Percentiles rank a stretch among this genome's conserved stretches.
phyloP scores from a whole-genome alignment of 2,329 filamentous ascomycete species.

The Sphaerulina vaccinii region DNA sequence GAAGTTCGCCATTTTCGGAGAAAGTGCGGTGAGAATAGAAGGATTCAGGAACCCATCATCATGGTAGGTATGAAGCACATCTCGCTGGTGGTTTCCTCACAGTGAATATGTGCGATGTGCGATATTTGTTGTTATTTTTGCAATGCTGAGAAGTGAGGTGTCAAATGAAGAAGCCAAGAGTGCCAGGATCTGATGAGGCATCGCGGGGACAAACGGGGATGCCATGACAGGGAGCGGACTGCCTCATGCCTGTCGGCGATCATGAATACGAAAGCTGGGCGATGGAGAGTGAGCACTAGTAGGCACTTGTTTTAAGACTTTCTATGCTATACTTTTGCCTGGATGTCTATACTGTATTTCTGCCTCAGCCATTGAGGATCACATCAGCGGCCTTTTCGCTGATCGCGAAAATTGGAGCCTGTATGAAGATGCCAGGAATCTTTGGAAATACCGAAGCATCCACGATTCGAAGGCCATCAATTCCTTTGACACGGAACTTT shows the following conservation, averaged over 20 bases:
- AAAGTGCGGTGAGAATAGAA: too few relatives aligned
- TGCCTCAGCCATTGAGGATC: constrained; percentile 42
- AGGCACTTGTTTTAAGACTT: neutral
- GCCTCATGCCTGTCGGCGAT: neutral
- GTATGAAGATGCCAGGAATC: constrained; percentile 56
- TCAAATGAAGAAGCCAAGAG: neutral
- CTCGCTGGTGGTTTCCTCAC: too few relatives aligned
- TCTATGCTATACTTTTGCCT: neutral
- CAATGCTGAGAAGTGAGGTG: neutral
- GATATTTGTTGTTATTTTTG: neutral
- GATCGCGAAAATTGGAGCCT: constrained; percentile 55
- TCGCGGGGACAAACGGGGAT: neutral
- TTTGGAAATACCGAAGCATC: constrained; percentile 46
- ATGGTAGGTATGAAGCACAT: too few relatives aligned
- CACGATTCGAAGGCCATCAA: constrained; percentile 28
- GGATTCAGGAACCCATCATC: too few relatives aligned
- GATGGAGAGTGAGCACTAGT: too few relatives aligned
- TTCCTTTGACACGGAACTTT: constrained; percentile 20
- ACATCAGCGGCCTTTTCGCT: constrained; percentile 62
- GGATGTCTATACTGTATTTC: too few relatives aligned
- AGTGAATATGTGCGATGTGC: too few relatives aligned
- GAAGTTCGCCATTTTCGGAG: too few relatives aligned
- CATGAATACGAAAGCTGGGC: neutral
- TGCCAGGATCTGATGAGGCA: constrained; percentile 5
- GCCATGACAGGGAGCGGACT: neutral